Evolutionary conservation across 805 yeast genomes (phyloP), one percentile per base, ranked within the genome.

Genomic region (Metschnikowia henanensis): DNA sequence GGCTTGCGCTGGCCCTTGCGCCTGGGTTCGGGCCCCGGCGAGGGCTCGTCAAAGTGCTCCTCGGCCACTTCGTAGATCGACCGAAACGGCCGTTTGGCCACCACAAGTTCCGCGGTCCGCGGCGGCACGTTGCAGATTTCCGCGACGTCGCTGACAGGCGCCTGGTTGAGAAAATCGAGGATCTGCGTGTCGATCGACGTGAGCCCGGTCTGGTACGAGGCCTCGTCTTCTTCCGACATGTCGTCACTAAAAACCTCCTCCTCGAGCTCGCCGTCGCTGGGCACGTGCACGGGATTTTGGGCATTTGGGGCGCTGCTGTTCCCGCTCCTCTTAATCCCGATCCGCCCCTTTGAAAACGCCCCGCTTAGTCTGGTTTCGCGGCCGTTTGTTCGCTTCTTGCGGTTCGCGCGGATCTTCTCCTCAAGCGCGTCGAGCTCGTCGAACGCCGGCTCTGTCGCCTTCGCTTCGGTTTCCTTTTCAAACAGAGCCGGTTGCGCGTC

Each of bases 91-190:
- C 99, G 75, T 45, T 74, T 71, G 5, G 73, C 64, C n/a, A 87
- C 73, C 15, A 94, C 66, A 6, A 70, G 49, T 25, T 80, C 76
- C 0, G 95, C 97, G 22, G 79, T 71, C 7, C 74, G 77, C 9
- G 87, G 82, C 1, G 80, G 70, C 37, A 89, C 81, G 22, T 81
- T 81, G 6, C 94, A 80, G 25, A 91, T 80, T 65, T 92, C 98
- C 9, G 84, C 77, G 35, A 94, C 69, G 59, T 91, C 96, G 43
- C 81, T 79, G 2, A 70, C 72, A 13, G 86, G 78, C 1, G 95
- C 92, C 10, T 80, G 77, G 63, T 94, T 94, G 50, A 92, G 72
- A 54, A 94, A 90, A 35, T 81, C 78, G 36, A 91, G 66, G 20
- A 89, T 79, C 46, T 87, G 81, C 13, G 72, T 72, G 55, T 84